These are phyloP conservation scores for Boehmeria nivea DNA, from an alignment of 306 rosid species.

Conservation along the genomic window DNA sequence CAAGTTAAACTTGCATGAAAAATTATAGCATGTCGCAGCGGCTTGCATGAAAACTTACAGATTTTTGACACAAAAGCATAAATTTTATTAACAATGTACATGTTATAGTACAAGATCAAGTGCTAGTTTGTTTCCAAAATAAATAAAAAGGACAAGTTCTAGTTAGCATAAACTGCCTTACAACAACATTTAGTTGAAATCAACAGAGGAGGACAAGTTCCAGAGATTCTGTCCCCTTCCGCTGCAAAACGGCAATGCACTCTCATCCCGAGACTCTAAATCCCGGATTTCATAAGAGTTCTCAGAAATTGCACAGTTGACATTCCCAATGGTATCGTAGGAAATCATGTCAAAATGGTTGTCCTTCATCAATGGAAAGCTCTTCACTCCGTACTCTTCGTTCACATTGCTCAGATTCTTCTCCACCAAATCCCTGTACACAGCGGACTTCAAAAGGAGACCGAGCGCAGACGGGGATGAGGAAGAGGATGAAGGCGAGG, in stretches of 20 bases:
- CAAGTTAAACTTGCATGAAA: too few species aligned
- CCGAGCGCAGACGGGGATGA: slow-evolving; percentile 64
- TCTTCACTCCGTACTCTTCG: slow-evolving; percentile 30
- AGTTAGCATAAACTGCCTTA: too few species aligned
- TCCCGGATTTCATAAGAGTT: slow-evolving; percentile 25
- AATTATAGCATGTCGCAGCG: too few species aligned
- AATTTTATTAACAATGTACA: neutral
- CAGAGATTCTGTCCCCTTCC: slow-evolving; percentile 36
- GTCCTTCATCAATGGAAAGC: slow-evolving; percentile 15
- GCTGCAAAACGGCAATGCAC: slow-evolving; percentile 26
- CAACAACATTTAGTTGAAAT: slow-evolving; percentile 24
- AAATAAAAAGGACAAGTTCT: too few species aligned
- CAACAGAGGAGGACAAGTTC: slow-evolving; percentile 19
- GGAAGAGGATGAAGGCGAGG: too few species aligned
- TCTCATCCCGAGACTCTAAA: slow-evolving; percentile 43
- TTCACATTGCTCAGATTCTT: slow-evolving; percentile 36
- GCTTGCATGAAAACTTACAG: too few species aligned
- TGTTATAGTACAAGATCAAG: too few species aligned
- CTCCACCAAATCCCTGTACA: slow-evolving; percentile 60
- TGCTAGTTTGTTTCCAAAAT: too few species aligned
- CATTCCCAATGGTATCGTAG: slow-evolving; percentile 15
- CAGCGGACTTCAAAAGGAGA: slow-evolving; percentile 67
- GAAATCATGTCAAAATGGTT: slow-evolving; percentile 28
- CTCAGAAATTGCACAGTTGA: slow-evolving; percentile 20
- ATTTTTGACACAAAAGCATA: too few species aligned